Conservation (phyloP, 2,329 filamentous ascomycete genomes). For the Aspergillus pseudoterreus region DNA sequence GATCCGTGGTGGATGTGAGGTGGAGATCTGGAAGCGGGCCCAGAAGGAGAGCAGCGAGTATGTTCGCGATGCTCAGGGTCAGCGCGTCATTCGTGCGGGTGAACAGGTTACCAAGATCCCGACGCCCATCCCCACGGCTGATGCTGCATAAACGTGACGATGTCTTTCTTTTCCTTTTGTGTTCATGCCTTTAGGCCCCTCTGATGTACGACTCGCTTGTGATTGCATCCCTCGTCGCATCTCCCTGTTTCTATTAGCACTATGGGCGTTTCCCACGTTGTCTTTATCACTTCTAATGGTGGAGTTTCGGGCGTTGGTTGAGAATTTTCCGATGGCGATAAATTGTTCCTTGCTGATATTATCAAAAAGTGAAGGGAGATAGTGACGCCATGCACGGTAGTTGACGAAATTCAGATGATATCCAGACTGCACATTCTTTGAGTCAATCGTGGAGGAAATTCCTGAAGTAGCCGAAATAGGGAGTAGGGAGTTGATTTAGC, state of each 20-base stretch:
- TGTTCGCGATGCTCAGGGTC: constrained; percentile 74
- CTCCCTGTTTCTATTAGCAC: constrained; percentile 20
- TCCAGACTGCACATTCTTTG: neutral
- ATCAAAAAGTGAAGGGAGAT: too few relatives aligned
- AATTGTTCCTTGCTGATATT: neutral
- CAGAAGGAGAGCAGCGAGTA: constrained; percentile 74
- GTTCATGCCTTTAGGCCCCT: neutral
- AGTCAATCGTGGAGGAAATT: too few relatives aligned
- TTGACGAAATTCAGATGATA: constrained; percentile 1
- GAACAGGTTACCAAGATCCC: constrained; percentile 79
- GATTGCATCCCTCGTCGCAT: constrained; percentile 6
- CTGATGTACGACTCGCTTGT: constrained; percentile 7
- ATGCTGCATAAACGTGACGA: constrained; percentile 58
- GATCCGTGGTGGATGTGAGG: constrained; percentile 79
- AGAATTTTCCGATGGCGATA: neutral
- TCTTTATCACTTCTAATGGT: constrained; percentile 8
- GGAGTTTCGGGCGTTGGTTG: constrained; percentile 14
- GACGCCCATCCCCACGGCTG: constrained; percentile 75
- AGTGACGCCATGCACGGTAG: too few relatives aligned
- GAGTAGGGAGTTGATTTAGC: too few relatives aligned
- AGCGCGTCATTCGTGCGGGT: constrained; percentile 81
- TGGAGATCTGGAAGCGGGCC: constrained; percentile 88
- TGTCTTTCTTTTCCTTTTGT: constrained; percentile 1
- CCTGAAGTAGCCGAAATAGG: too few relatives aligned
- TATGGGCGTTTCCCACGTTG: constrained; percentile 15